A percentile compares a stretch with the other conserved stretches of the same genome.
Evolutionary conservation across 805 yeast species (phyloP).

Genomic region (Spathaspora gorwiae): DNA sequence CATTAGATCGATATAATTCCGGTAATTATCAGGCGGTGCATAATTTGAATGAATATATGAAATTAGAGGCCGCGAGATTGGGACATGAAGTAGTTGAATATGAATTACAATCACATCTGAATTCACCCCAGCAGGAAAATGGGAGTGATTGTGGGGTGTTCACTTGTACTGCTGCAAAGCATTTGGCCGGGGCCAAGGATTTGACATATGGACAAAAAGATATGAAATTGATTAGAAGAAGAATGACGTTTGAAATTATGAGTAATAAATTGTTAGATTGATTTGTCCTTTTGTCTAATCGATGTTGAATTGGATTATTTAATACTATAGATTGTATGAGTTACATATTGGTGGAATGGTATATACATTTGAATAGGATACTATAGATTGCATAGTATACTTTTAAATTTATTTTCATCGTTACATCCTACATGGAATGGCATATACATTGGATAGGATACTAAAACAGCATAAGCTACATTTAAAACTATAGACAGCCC

Average conservation of each 20-base stretch:
- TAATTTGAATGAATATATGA: constrained; percentile 56
- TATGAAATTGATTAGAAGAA: constrained; percentile 60
- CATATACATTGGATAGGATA: no score
- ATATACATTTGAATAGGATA: no score
- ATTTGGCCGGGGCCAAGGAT: constrained; percentile 46
- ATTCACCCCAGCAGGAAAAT: constrained; percentile 78
- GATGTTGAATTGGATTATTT: no score
- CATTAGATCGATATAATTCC: constrained; percentile 43
- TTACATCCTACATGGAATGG: no score
- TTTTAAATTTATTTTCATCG: no score
- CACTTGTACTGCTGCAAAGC: constrained; percentile 72
- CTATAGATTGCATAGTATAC: no score
- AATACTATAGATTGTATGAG: no score
- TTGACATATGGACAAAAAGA: constrained; percentile 61
- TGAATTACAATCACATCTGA: constrained; percentile 17
- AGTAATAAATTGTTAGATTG: constrained; percentile 24
- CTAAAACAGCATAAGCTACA: no score
- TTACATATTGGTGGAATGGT: no score
- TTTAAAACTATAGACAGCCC: no score
- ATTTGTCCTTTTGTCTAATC: no score
- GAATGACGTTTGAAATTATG: constrained; percentile 62
- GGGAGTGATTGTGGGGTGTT: constrained; percentile 96
- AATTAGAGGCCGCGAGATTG: constrained; percentile 58
- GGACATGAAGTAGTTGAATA: constrained; percentile 16
- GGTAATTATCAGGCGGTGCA: constrained; percentile 42